A percentile compares a stretch with the other conserved stretches of the same genome.
Evolutionary conservation across 371 early-diverging fungal genomes (phyloP).

Genomic region (Funneliformis caledonium): DNA sequence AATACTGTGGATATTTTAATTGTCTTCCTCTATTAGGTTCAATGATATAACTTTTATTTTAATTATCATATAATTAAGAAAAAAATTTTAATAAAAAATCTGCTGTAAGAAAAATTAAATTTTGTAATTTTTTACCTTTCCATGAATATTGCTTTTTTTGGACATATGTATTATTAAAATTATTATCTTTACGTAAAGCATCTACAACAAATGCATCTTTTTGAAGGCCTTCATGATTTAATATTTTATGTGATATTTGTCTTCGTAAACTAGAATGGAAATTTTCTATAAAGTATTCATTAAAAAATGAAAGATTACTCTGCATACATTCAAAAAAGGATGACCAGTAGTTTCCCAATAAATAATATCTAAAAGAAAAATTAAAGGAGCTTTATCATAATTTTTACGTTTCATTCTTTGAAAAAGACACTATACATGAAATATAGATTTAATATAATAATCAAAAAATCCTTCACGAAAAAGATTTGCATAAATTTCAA

Average conservation of each 20-base stretch:
- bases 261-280: not conserved
- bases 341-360: constrained; percentile 31
- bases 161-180: no score
- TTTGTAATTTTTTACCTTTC: no score
- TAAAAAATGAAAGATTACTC: not conserved
- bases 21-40: no score
- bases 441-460: constrained; percentile 20
- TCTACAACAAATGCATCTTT: no score
- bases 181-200: no score
- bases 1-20: no score
- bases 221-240: no score
- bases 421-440: constrained; percentile 2
- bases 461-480: constrained; percentile 5
- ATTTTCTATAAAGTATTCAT: constrained; percentile 31
- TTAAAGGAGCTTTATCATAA: constrained; percentile 5
- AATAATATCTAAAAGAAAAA: constrained; percentile 24
- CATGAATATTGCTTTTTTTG: no score
- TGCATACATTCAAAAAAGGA: constrained; percentile 14
- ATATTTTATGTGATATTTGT: not conserved
- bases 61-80: no score
- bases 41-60: no score
- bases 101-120: no score
- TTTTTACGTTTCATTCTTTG: constrained; percentile 5
- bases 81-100: no score
- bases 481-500: constrained; percentile 29